These are phyloP conservation scores for Globisporangium heterothallicum DNA, from an alignment of 352 stramenopile species.

Conservation along the genomic window DNA sequence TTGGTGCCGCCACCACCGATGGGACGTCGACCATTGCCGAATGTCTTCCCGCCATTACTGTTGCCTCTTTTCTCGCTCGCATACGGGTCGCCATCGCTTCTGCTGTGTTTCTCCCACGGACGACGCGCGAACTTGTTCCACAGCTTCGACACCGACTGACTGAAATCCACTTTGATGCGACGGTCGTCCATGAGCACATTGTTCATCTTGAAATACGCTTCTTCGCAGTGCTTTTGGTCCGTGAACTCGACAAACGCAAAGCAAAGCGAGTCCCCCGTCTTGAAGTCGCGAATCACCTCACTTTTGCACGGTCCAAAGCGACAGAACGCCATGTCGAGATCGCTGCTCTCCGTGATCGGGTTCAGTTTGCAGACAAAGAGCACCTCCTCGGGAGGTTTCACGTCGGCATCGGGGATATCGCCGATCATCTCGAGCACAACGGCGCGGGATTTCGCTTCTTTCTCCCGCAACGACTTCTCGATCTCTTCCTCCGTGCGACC, in stretches of 20 bases:
- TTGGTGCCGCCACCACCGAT: constrained; percentile 22
- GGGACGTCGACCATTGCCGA: constrained; percentile 17
- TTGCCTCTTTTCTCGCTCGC: constrained; percentile 26
- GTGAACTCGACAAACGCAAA: constrained; percentile 99
- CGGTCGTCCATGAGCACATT: constrained; percentile 98
- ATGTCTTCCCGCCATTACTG: constrained; percentile 11
- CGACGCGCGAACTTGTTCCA: constrained; percentile 90
- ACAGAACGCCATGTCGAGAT: constrained; percentile 94
- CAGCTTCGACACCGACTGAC: constrained; percentile 96
- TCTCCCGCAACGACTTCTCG: constrained; percentile 82
- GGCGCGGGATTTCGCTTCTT: constrained; percentile 92
- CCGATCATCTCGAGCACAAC: constrained; percentile 99
- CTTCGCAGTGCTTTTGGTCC: constrained; percentile 88
- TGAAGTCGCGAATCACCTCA: constrained; percentile 96
- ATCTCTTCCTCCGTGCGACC: constrained; percentile 84
- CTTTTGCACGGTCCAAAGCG: constrained; percentile 86
- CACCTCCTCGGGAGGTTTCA: constrained; percentile 97
- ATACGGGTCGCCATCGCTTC: constrained; percentile 41
- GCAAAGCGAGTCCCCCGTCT: constrained; percentile 96
- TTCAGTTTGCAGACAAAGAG: constrained; percentile 98
- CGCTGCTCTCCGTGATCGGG: constrained; percentile 89
- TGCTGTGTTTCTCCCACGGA: constrained; percentile 56
- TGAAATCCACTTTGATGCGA: constrained; percentile 95
- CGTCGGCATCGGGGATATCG: constrained; percentile 95
- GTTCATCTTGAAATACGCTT: constrained; percentile 99